Evolutionary conservation across 352 stramenopile species (phyloP), one percentile per base, ranked within the genome.

Genomic region (Globisporangium iwayamae): DNA sequence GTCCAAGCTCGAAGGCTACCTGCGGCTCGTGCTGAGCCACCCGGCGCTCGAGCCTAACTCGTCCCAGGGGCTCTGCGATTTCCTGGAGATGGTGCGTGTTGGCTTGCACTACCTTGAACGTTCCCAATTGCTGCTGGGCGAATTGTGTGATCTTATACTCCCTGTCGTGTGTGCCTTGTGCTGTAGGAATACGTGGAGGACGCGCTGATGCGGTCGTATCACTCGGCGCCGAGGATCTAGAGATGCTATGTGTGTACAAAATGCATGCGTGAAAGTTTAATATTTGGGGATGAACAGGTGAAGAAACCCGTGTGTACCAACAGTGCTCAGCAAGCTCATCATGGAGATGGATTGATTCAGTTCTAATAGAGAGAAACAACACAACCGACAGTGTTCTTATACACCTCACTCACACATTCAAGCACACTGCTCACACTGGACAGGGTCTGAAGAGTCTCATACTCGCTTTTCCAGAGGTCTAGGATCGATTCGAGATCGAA

Each of bases 51-150:
- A 84, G 56, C 76, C 81, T 6, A 73, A 85, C 45, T 60, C 79
- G 10, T 87, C 70, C 9, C 78, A 84, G 58, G 79, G 75, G 22
- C 68, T 92, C 7, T 92, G 83, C 41, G 83, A 92, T 50, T 92
- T 92, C 28, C 63, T 92, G 13, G 83, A 92, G 14, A 81, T 92
- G 76, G 82, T 90, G 34, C 58, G 63, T 56, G 25, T 22, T 13
- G 36, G 13, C 13, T 36, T 55, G 16, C 7, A 52, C 16, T 28
- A 14, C 30, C n/a, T 18, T 20, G 10, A n/a, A n/a, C 6, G 4
- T 20, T n/a, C 2, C 11, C 14, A 5, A 45, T 56, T 28, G 14
- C 4, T 54, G 16, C 25, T 43, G 51, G 51, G 2, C 30, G 41
- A 61, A 66, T 18, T 53, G 7, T 22, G 22, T 45, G 43, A 0